These are phyloP conservation scores for Erythrophleum fordii DNA, from an alignment of 306 rosid genomes.

Conservation along the genomic window DNA sequence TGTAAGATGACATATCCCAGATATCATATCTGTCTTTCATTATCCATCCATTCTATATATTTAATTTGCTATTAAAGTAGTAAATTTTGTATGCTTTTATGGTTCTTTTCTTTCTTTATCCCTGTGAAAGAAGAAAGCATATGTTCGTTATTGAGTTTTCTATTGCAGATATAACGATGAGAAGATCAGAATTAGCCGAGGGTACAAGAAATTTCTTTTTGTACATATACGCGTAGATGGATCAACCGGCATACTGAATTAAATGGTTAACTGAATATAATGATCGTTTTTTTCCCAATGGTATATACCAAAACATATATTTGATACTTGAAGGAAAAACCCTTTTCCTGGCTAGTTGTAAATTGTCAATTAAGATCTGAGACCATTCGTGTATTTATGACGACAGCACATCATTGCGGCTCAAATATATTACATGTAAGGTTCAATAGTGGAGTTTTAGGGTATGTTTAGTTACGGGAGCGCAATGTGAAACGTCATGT, in stretches of 20 bases:
- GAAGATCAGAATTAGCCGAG: constrained; percentile 74
- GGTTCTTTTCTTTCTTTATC: not conserved
- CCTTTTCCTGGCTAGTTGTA: not conserved
- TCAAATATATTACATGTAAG: constrained; percentile 10
- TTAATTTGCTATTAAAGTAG: not conserved
- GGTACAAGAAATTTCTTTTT: constrained; percentile 60
- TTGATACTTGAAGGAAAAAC: not conserved
- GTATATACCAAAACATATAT: not conserved
- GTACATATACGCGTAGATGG: constrained; percentile 60
- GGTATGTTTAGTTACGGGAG: no score
- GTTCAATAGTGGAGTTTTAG: constrained; percentile 24
- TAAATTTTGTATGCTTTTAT: constrained; percentile 16
- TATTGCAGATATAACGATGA: constrained; percentile 74
- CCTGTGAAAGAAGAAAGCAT: not conserved
- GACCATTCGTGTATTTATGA: not conserved
- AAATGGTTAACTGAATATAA: not conserved
- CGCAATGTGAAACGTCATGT: no score
- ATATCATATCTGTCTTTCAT: constrained; percentile 24
- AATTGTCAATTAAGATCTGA: not conserved
- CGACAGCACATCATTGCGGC: constrained; percentile 2
- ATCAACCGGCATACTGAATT: constrained; percentile 25
- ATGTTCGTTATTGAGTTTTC: constrained; percentile 12
- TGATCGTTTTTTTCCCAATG: not conserved
- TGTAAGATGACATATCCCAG: constrained; percentile 60
- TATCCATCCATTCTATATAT: constrained; percentile 17